Evolutionary conservation across 2,329 filamentous ascomycete species (phyloP).

Genomic region (Purpureocillium lavendulum): DNA sequence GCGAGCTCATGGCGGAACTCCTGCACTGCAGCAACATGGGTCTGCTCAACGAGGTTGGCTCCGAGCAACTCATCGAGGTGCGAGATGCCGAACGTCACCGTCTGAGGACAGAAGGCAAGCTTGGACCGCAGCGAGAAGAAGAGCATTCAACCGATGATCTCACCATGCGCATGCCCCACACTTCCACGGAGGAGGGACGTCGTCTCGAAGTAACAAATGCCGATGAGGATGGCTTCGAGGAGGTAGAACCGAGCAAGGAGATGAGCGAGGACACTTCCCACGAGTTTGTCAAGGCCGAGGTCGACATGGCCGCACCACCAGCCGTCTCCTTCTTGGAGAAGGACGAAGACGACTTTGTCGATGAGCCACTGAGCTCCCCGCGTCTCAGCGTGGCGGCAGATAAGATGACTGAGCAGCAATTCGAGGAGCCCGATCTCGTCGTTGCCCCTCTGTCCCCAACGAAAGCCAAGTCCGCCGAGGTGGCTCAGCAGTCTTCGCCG

Average conservation of each 20-base stretch:
- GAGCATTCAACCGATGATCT: constrained; percentile 45
- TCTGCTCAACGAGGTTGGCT: constrained; percentile 82
- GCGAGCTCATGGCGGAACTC: constrained; percentile 95
- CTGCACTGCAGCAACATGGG: constrained; percentile 99
- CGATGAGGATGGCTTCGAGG: constrained; percentile 88
- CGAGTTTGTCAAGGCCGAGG: constrained; percentile 54
- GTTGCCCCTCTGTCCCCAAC: constrained; percentile 50
- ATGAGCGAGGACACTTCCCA: constrained; percentile 66
- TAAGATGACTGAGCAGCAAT: constrained; percentile 40
- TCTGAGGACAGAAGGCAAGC: constrained; percentile 67
- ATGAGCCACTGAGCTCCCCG: constrained; percentile 66
- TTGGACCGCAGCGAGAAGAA: constrained; percentile 36
- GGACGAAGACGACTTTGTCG: constrained; percentile 68
- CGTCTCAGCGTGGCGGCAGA: constrained; percentile 53
- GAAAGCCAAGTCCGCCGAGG: constrained; percentile 19
- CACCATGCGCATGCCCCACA: constrained; percentile 47
- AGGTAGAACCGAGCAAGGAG: constrained; percentile 64
- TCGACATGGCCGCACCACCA: constrained; percentile 33
- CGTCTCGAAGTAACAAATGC: constrained; percentile 74
- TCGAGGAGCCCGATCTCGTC: constrained; percentile 48
- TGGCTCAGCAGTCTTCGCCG: background rate
- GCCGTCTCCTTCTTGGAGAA: constrained; percentile 28
- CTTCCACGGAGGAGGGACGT: constrained; percentile 49
- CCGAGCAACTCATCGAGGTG: constrained; percentile 74
- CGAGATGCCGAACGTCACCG: constrained; percentile 76